A percentile compares a stretch with the other conserved stretches of the same genome.
Evolutionary conservation across 2,329 filamentous ascomycete species (phyloP).

Genomic region (Falciphora oryzae): DNA sequence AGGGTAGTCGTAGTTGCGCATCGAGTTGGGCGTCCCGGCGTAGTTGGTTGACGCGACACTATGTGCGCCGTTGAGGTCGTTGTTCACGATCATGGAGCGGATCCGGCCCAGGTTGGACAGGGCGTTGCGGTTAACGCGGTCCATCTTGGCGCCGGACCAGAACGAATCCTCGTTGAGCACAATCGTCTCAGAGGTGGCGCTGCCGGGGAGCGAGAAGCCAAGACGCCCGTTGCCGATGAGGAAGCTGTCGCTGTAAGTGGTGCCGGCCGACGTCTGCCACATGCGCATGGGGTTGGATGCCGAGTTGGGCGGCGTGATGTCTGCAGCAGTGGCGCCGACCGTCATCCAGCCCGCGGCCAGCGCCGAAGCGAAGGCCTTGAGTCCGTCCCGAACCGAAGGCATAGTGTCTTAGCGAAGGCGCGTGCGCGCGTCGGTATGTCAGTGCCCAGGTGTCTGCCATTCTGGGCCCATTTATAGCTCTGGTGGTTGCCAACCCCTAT

Average conservation of each 20-base stretch:
- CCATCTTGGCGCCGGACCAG: constrained; percentile 32
- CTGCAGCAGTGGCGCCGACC: not conserved
- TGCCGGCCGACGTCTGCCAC: constrained; percentile 1
- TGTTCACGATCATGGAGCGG: constrained; percentile 27
- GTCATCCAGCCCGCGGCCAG: not conserved
- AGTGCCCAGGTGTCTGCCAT: not conserved
- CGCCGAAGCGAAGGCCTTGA: not conserved
- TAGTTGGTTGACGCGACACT: constrained; percentile 26
- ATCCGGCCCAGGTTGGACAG: constrained; percentile 25
- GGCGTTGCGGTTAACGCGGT: constrained; percentile 28
- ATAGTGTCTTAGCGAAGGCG: not conserved
- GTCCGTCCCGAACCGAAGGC: not conserved
- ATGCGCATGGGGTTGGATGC: constrained; percentile 2
- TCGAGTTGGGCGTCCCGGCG: constrained; percentile 28
- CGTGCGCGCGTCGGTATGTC: not conserved
- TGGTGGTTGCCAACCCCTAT: too few relatives aligned
- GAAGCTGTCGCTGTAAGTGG: constrained; percentile 26
- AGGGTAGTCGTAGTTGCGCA: constrained; percentile 30
- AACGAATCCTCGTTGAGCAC: constrained; percentile 36
- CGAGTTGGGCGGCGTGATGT: not conserved
- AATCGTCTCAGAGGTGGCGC: constrained; percentile 29
- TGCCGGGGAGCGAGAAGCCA: constrained; percentile 31
- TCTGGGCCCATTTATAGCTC: too few relatives aligned
- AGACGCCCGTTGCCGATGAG: constrained; percentile 38
- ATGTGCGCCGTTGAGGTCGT: constrained; percentile 28